Evolutionary conservation across 1,284 basidiomycete genomes (phyloP).

Genomic region (Trichosporon sp.): DNA sequence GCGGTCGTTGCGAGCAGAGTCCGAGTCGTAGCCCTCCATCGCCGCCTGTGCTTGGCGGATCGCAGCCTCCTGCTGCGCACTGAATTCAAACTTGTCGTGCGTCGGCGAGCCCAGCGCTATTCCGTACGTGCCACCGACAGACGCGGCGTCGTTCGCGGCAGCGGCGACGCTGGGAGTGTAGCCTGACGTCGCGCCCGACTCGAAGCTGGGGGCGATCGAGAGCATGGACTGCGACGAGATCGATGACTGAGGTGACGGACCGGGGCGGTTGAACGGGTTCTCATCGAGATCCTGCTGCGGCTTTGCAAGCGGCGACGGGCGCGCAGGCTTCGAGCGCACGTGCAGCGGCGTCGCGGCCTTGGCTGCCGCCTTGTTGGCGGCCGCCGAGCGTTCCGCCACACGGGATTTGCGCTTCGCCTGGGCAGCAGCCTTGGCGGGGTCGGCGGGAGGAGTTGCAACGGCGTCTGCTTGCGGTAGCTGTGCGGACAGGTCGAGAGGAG

Average conservation of each 20-base stretch:
- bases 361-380: conserved; percentile 46
- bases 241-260: conserved; percentile 13
- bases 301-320: conserved; percentile 51
- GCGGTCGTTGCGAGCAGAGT: conserved; percentile 15
- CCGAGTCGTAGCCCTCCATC: conserved; percentile 13
- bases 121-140: conserved; percentile 39
- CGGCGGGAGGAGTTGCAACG: background rate
- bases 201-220: conserved; percentile 9
- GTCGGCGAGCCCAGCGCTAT: conserved; percentile 42
- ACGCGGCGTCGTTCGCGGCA: conserved; percentile 22
- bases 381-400: conserved; percentile 41
- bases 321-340: conserved; percentile 48
- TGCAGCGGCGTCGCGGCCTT: conserved; percentile 36
- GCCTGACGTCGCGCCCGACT: background rate
- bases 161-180: conserved; percentile 9
- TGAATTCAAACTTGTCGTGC: conserved; percentile 28
- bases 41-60: conserved; percentile 12
- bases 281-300: conserved; percentile 12
- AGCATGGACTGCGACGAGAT: conserved; percentile 12
- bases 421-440: conserved; percentile 1
- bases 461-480: conserved; percentile 6
- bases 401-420: conserved; percentile 27
- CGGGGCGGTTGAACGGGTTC: background rate
- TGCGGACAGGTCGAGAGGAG: conserved; percentile 8
- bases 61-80: conserved; percentile 5